Conservation (phyloP, 495 filamentous ascomycete species). For the Podospora sp. region DNA sequence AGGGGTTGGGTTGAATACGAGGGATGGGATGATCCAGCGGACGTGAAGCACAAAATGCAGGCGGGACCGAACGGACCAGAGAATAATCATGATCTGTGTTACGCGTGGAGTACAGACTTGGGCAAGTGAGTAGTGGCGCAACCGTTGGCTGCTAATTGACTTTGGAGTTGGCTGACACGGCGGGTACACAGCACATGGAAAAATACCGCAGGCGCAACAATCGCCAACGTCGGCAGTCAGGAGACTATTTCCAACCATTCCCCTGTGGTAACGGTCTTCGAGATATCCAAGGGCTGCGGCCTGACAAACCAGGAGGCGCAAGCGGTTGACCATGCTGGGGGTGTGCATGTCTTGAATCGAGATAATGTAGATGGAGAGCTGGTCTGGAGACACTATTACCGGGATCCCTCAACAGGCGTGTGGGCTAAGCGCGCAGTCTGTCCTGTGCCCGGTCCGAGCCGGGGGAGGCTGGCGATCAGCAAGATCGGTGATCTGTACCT, state of each 20-base stretch:
- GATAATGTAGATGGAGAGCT: slow-evolving; percentile 21
- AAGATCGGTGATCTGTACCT: no score
- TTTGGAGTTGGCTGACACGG: no score
- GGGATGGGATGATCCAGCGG: slow-evolving; percentile 46
- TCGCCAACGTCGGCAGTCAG: slow-evolving; percentile 40
- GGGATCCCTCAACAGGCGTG: no score
- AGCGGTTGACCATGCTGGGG: slow-evolving; percentile 44
- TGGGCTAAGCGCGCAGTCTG: no score
- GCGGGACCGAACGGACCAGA: slow-evolving; percentile 46
- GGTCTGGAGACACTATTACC: no score
- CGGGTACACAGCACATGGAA: slow-evolving; percentile 34
- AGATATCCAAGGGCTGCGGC: slow-evolving; percentile 44
- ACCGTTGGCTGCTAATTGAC: no score
- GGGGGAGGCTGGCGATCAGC: no score
- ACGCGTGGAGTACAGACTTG: slow-evolving; percentile 47
- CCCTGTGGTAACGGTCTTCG: slow-evolving; percentile 43
- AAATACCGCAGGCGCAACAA: slow-evolving; percentile 33
- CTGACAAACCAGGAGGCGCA: slow-evolving; percentile 55
- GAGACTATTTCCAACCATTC: slow-evolving; percentile 40
- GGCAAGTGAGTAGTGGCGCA: slow-evolving; percentile 28
- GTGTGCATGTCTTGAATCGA: slow-evolving; percentile 52
- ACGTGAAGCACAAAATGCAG: slow-evolving; percentile 49
- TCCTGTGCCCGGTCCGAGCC: no score
- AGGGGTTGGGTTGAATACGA: slow-evolving; percentile 46
- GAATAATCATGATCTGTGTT: slow-evolving; percentile 52